Conservation (phyloP, 768 basidiomycete genomes). For the Lactarius evosmus region DNA sequence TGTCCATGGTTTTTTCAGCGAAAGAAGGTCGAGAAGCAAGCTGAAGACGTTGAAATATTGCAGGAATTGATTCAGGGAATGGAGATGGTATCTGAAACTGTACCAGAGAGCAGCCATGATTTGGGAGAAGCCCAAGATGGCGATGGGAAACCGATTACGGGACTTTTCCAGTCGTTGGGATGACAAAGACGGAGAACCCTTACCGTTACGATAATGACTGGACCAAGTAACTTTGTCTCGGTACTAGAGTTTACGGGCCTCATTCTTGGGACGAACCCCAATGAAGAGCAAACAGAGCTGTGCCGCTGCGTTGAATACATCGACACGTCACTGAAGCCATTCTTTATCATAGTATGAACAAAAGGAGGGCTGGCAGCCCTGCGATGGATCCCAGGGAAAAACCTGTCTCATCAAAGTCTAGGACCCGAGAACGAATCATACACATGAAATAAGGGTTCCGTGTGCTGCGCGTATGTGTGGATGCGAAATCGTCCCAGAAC, state of each 20-base stretch:
- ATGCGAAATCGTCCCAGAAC: background rate
- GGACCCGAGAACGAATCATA: background rate
- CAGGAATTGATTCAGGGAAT: slow-evolving; percentile 19
- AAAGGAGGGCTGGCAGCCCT: background rate
- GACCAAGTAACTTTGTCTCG: background rate
- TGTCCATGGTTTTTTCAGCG: slow-evolving; percentile 46
- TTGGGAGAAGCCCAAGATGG: background rate
- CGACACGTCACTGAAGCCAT: background rate
- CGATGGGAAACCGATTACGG: background rate
- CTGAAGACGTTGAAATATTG: slow-evolving; percentile 19
- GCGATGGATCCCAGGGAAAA: background rate
- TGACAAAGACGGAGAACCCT: background rate
- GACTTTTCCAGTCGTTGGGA: background rate
- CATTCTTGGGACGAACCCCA: background rate
- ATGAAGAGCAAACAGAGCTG: background rate
- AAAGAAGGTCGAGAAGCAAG: slow-evolving; percentile 30
- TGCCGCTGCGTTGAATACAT: background rate
- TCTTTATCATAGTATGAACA: background rate
- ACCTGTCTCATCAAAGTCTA: background rate
- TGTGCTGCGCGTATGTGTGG: background rate
- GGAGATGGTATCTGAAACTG: slow-evolving; percentile 20
- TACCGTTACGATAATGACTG: background rate
- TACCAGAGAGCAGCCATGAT: background rate
- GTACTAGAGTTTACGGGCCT: background rate
- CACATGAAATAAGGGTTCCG: background rate